These are phyloP conservation scores for Aschersonia sp. DNA, from an alignment of 2,329 filamentous ascomycete genomes.

Conservation along the genomic window DNA sequence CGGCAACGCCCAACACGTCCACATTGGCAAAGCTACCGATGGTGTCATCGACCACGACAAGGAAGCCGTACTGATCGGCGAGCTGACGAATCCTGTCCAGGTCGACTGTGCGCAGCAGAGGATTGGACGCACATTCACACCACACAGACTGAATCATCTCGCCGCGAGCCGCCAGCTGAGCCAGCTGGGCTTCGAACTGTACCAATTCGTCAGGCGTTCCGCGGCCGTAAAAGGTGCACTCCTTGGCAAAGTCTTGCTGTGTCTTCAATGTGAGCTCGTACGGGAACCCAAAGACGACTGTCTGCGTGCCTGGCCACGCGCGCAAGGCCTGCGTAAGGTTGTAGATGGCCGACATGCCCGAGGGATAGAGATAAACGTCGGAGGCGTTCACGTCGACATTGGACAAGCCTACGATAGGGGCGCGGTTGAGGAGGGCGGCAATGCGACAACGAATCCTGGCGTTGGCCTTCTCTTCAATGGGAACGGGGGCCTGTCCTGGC, in stretches of 20 bases:
- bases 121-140: conserved; percentile 5
- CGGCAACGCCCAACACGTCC: conserved; percentile 25
- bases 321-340: background rate
- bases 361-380: background rate
- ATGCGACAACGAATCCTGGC: background rate
- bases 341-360: conserved; percentile 1
- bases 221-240: background rate
- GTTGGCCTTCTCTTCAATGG: background rate
- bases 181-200: background rate
- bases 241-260: background rate
- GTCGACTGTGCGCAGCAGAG: conserved; percentile 9
- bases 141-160: background rate
- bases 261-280: background rate
- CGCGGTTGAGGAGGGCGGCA: background rate
- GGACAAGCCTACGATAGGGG: background rate
- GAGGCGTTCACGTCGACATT: background rate
- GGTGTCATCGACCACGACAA: conserved; percentile 25
- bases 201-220: background rate
- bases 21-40: conserved; percentile 24
- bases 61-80: conserved; percentile 19
- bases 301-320: background rate
- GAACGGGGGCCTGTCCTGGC: background rate
- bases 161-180: background rate
- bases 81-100: conserved; percentile 6
- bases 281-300: background rate